Evolutionary conservation across 768 basidiomycete species (phyloP), one percentile per base, ranked within the genome.

Genomic region (Phlebiopsis flavidoalba): DNA sequence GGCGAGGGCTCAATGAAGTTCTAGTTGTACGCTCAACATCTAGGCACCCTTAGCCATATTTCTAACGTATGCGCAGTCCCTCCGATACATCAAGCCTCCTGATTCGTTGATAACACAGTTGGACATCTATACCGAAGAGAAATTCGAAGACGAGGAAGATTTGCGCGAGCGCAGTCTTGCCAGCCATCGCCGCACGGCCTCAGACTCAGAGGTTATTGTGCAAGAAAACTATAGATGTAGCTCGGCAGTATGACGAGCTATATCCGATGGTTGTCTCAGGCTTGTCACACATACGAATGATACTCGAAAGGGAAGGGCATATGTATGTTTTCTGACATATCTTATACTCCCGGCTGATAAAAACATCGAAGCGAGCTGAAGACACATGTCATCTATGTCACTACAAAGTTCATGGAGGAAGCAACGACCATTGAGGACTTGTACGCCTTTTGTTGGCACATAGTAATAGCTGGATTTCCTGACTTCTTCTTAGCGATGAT

Each of bases 101-200:
- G 92, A 89, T n/a, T 70, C 66, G 3, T 73, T 96, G n/a, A 69
- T 89, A n/a, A 88, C 80, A 0, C 94, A 95, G 66, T 74, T 95
- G 6, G 83, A 88, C 63, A 79, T 92, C 26, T 96, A 94, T 66
- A 81, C 83, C 0, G 93, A 96, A 63, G 93, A 95, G 71, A 91
- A 92, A 65, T 90, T 87, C 49, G 93, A 95, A 66, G 94, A 97
- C 69, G 89, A 92, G 70, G 87, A 90, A 68, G 91, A 95, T 53
- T 80, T 91, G 73, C 84, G 85, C 43, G 87, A 94, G 40, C 78
- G 71, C n/a, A 74, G 65, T 57, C 68, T 73, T 37, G 70, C 78
- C 46, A 64, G 63, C 56, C 64, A 70, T 52, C 66, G 62, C 19
- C 71, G 63, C 36, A 52, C 68, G 3, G 57, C 61, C 11, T 81